Evolutionary conservation across 1,284 basidiomycete genomes (phyloP).

Genomic region (Puccinia coronata): DNA sequence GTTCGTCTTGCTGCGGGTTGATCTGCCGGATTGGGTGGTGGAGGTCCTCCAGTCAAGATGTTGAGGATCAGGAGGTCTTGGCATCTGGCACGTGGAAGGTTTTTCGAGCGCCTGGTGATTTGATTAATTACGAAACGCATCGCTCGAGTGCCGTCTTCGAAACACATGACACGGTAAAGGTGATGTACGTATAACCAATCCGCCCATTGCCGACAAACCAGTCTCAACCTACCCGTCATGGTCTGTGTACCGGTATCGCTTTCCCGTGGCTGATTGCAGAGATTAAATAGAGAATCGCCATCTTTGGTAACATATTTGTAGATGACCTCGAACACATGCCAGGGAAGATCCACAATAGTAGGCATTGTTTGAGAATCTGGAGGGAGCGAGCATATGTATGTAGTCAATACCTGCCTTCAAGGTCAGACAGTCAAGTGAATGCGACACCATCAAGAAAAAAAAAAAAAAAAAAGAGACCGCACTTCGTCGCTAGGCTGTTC

Average conservation of each 20-base stretch:
- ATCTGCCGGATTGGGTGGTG: neutral
- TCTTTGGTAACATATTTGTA: neutral
- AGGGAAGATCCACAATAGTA: slow-evolving; percentile 11
- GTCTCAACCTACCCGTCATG: neutral
- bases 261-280: neutral
- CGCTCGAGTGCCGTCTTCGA: neutral
- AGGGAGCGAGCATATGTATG: too few relatives aligned
- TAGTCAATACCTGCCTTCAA: too few relatives aligned
- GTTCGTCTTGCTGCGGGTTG: neutral
- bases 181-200: slow-evolving; percentile 19
- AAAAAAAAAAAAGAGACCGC: too few relatives aligned
- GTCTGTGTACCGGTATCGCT: neutral
- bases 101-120: neutral
- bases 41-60: too few relatives aligned
- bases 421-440: too few relatives aligned
- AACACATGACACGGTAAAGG: neutral
- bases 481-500: too few relatives aligned
- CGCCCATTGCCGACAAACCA: slow-evolving; percentile 33
- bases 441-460: too few relatives aligned
- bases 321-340: slow-evolving; percentile 15
- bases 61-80: slow-evolving; percentile 4
- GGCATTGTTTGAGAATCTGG: too few relatives aligned
- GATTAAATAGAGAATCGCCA: neutral
- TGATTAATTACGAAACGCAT: too few relatives aligned
- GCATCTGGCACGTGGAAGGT: neutral